phyloP scores from a whole-genome alignment of 2,329 filamentous ascomycete species.

The Hirsutella rhossiliensis region DNA sequence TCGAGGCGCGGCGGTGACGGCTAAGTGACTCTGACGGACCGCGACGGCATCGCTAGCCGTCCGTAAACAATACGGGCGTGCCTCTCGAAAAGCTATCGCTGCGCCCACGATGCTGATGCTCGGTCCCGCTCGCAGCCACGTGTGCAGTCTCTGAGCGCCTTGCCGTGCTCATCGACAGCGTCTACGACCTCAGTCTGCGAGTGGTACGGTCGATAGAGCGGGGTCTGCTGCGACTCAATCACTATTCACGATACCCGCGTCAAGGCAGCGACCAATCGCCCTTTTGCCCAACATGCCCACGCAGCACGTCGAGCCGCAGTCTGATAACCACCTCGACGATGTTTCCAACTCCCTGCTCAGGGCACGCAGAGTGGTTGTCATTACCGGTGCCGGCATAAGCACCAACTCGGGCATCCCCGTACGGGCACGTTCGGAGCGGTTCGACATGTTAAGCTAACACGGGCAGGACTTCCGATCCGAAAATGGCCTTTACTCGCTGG shows the following conservation, averaged over 20 bases:
- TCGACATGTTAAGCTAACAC: conserved; percentile 6
- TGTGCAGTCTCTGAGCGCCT: too few relatives aligned
- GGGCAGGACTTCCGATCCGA: conserved; percentile 58
- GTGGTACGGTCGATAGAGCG: too few relatives aligned
- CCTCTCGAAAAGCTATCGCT: too few relatives aligned
- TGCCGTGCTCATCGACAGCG: too few relatives aligned
- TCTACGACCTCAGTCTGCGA: too few relatives aligned
- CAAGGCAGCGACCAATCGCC: neutral
- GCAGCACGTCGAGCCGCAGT: conserved; percentile 38
- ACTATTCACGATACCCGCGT: neutral
- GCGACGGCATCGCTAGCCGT: too few relatives aligned
- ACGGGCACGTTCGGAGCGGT: conserved; percentile 9
- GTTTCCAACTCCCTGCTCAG: conserved; percentile 54
- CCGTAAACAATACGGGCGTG: too few relatives aligned
- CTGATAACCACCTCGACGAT: conserved; percentile 44
- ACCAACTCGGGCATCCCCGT: conserved; percentile 68
- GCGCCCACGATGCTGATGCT: too few relatives aligned
- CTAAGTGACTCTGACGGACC: too few relatives aligned
- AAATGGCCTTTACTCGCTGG: conserved; percentile 60
- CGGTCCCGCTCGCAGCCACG: too few relatives aligned
- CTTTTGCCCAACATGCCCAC: conserved; percentile 39
- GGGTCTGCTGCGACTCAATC: too few relatives aligned
- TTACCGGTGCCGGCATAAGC: conserved; percentile 63
- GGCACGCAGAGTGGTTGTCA: conserved; percentile 56
- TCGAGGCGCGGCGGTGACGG: too few relatives aligned